Percentiles rank a stretch among this genome's conserved stretches.
These are phyloP conservation scores for Pezicula neosporulosa DNA, from an alignment of 2,329 filamentous ascomycete genomes.

Conservation along the genomic window DNA sequence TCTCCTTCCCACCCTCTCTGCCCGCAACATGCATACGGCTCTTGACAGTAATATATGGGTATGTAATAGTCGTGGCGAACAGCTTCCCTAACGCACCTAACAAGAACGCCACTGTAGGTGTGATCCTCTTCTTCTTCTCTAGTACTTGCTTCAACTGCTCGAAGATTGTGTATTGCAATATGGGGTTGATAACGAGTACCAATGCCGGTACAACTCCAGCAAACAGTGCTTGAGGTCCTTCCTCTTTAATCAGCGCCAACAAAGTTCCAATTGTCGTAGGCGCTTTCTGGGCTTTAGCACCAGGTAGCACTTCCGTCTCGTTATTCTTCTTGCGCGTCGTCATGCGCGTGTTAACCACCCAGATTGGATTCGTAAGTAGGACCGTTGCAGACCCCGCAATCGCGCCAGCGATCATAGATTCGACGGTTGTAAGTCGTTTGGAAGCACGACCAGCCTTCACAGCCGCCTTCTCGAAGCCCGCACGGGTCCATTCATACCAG, in stretches of 20 bases:
- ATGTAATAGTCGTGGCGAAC: slow-evolving; percentile 88
- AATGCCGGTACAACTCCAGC: slow-evolving; percentile 89
- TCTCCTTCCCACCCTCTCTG: slow-evolving; percentile 72
- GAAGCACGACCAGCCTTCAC: slow-evolving; percentile 67
- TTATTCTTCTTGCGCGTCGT: slow-evolving; percentile 72
- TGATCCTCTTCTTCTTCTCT: slow-evolving; percentile 72
- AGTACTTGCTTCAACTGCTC: slow-evolving; percentile 94
- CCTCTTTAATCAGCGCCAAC: slow-evolving; percentile 73
- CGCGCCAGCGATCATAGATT: slow-evolving; percentile 93
- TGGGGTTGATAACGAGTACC: slow-evolving; percentile 95
- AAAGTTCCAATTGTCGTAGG: slow-evolving; percentile 80
- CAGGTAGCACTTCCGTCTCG: slow-evolving; percentile 39
- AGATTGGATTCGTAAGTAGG: slow-evolving; percentile 96
- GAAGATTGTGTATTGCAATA: slow-evolving; percentile 97
- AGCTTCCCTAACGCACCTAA: slow-evolving; percentile 92
- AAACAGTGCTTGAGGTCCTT: slow-evolving; percentile 83
- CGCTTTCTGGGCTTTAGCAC: slow-evolving; percentile 42
- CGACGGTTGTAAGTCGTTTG: slow-evolving; percentile 82
- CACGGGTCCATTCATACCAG: slow-evolving; percentile 97
- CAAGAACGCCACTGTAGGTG: slow-evolving; percentile 83
- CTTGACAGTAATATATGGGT: slow-evolving; percentile 99
- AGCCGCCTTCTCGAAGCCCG: slow-evolving; percentile 79
- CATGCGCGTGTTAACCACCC: slow-evolving; percentile 98
- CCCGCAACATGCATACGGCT: slow-evolving; percentile 92
- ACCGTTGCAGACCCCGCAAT: slow-evolving; percentile 93